A percentile compares a stretch with the other conserved stretches of the same genome.
Evolutionary conservation across 805 yeast genomes (phyloP).

Genomic region (Sugiyamaella valdiviana): DNA sequence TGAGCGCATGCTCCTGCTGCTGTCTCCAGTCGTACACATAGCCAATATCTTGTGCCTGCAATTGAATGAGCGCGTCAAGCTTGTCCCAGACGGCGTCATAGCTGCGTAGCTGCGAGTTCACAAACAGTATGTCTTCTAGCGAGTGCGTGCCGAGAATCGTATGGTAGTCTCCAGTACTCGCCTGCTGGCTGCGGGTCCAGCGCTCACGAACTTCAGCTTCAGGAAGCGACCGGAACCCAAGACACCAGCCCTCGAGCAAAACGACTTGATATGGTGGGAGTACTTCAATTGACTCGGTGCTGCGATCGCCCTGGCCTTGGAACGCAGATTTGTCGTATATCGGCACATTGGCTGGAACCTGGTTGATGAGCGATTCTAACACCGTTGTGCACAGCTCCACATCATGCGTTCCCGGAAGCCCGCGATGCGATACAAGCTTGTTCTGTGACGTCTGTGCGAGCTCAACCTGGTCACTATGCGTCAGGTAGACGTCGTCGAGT

Average conservation of each 20-base stretch:
- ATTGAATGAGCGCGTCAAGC: slow-evolving; percentile 55
- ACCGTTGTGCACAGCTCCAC: slow-evolving; percentile 36
- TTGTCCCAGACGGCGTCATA: slow-evolving; percentile 52
- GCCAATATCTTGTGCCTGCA: slow-evolving; percentile 52
- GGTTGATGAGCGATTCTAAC: slow-evolving; percentile 31
- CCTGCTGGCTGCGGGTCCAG: slow-evolving; percentile 26
- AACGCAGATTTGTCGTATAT: slow-evolving; percentile 69
- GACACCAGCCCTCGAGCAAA: slow-evolving; percentile 91
- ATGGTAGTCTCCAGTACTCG: not conserved
- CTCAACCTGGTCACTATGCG: slow-evolving; percentile 51
- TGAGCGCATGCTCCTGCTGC: slow-evolving; percentile 62
- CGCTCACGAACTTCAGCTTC: slow-evolving; percentile 26
- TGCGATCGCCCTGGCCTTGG: slow-evolving; percentile 76
- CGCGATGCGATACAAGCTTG: slow-evolving; percentile 65
- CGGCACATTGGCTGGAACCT: slow-evolving; percentile 45
- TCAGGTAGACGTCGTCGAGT: slow-evolving; percentile 80
- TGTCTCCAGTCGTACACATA: slow-evolving; percentile 75
- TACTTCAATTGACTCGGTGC: slow-evolving; percentile 35
- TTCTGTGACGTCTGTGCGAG: slow-evolving; percentile 42
- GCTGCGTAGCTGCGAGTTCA: slow-evolving; percentile 47
- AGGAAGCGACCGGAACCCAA: slow-evolving; percentile 55
- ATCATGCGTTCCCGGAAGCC: slow-evolving; percentile 94
- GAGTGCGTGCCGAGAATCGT: slow-evolving; percentile 26
- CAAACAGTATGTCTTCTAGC: slow-evolving; percentile 27
- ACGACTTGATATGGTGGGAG: slow-evolving; percentile 51